Percentiles rank a stretch among this genome's conserved stretches.
Conservation (phyloP, 306 rosid species). For the Lathyrus aphaca region DNA sequence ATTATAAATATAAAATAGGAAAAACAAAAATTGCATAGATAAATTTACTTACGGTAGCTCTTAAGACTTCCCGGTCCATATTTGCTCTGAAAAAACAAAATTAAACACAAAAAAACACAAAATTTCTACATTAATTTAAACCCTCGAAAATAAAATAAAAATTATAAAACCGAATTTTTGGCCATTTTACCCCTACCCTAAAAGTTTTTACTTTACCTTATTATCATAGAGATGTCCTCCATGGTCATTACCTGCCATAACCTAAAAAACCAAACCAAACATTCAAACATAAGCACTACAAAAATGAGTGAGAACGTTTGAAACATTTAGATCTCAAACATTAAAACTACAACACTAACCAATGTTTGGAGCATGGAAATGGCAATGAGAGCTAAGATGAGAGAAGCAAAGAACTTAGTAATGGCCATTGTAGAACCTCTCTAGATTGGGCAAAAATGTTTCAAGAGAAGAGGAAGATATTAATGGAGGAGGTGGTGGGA, state of each 20-base stretch:
- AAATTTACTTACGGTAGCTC: slow-evolving; percentile 43
- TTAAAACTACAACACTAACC: slow-evolving; percentile 25
- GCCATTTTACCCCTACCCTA: not conserved
- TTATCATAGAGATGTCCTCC: slow-evolving; percentile 18
- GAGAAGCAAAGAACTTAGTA: slow-evolving; percentile 39
- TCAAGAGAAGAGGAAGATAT: slow-evolving; percentile 15
- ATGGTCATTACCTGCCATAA: slow-evolving; percentile 41
- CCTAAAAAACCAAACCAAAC: slow-evolving; percentile 38
- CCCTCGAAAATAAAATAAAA: not conserved
- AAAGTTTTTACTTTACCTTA: slow-evolving; percentile 28
- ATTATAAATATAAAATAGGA: not conserved
- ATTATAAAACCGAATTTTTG: not conserved
- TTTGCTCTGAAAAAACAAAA: slow-evolving; percentile 40
- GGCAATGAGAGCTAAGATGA: slow-evolving; percentile 45
- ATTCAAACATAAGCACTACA: slow-evolving; percentile 22
- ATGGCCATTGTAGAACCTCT: slow-evolving; percentile 38
- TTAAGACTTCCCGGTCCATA: slow-evolving; percentile 45
- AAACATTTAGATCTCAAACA: not conserved
- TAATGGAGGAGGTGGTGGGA: slow-evolving; percentile 35
- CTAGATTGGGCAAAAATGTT: slow-evolving; percentile 21
- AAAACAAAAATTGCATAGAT: not conserved
- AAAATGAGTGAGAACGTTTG: not conserved
- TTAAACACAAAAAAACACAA: not conserved
- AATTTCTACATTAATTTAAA: slow-evolving; percentile 10
- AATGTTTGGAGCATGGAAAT: slow-evolving; percentile 46